phyloP scores from a whole-genome alignment of 306 rosid species.

The Malus asiatica region DNA sequence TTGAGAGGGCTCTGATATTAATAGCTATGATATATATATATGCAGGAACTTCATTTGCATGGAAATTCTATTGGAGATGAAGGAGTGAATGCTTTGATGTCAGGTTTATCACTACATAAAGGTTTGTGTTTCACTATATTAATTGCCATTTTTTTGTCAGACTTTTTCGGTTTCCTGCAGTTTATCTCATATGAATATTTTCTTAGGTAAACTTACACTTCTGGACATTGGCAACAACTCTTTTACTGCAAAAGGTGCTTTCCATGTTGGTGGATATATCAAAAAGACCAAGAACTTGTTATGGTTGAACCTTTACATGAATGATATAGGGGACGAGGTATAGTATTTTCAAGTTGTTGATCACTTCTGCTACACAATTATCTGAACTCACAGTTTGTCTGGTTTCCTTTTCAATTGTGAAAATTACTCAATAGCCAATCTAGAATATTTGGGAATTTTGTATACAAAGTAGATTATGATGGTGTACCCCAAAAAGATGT shows the following conservation, averaged over 20 bases:
- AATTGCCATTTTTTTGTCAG: constrained; percentile 12
- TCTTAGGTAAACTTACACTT: constrained; percentile 68
- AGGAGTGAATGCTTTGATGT: constrained; percentile 73
- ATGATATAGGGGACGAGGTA: constrained; percentile 98
- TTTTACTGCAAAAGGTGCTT: constrained; percentile 72
- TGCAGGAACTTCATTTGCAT: constrained; percentile 86
- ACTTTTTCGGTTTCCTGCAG: neutral
- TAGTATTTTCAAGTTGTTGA: constrained; percentile 9
- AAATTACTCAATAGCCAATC: neutral
- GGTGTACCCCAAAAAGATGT: neutral
- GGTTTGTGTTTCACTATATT: constrained; percentile 36
- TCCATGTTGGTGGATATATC: constrained; percentile 71
- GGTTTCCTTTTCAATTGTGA: neutral
- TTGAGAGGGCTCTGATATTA: neutral
- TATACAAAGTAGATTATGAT: neutral
- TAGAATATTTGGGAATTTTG: neutral
- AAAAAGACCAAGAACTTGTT: constrained; percentile 65
- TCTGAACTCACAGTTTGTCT: neutral
- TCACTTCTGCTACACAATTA: neutral
- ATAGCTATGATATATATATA: constrained; percentile 9
- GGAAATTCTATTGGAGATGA: constrained; percentile 97
- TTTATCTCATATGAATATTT: constrained; percentile 27
- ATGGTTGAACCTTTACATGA: constrained; percentile 87
- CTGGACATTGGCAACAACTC: constrained; percentile 90
- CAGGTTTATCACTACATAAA: constrained; percentile 65